Evolutionary conservation across 1,284 basidiomycete species (phyloP).

Genomic region (Pascua sp.): DNA sequence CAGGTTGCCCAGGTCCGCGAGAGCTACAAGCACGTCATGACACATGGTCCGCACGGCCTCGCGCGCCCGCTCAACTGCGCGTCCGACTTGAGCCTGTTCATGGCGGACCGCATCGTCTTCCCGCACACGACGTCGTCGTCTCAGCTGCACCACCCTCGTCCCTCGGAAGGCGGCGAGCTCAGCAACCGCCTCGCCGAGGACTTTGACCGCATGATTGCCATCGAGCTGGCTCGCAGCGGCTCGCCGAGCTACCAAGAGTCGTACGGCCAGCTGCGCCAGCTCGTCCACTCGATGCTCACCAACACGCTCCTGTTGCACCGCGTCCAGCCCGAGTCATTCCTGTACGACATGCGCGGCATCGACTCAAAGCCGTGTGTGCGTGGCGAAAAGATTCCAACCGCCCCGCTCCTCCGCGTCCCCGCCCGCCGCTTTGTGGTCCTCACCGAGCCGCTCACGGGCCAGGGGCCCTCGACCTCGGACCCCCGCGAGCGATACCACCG

Average conservation of each 20-base stretch:
- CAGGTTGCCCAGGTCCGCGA: constrained; percentile 53
- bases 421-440: constrained; percentile 20
- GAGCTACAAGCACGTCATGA: constrained; percentile 24
- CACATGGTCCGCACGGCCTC: constrained; percentile 11
- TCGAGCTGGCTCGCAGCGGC: constrained; percentile 5
- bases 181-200: constrained; percentile 11
- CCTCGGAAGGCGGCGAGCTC: constrained; percentile 7
- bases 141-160: not conserved
- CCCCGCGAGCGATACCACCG: constrained; percentile 22
- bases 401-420: constrained; percentile 16
- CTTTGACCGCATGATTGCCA: constrained; percentile 12
- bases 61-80: constrained; percentile 4
- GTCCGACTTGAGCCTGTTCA: constrained; percentile 15
- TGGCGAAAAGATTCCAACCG: constrained; percentile 7
- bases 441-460: constrained; percentile 19
- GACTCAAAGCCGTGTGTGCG: constrained; percentile 13
- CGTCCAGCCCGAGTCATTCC: constrained; percentile 21
- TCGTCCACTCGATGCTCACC: constrained; percentile 15
- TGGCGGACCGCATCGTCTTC: constrained; percentile 18
- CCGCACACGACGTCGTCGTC: not conserved
- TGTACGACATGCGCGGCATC: constrained; percentile 19
- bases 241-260: constrained; percentile 5
- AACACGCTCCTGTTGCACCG: constrained; percentile 21
- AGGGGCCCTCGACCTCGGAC: constrained; percentile 15
- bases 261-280: constrained; percentile 10